A percentile compares a stretch with the other conserved stretches of the same genome.
phyloP scores from a whole-genome alignment of 2,329 filamentous ascomycete genomes.

The Colletotrichum echinochloae region DNA sequence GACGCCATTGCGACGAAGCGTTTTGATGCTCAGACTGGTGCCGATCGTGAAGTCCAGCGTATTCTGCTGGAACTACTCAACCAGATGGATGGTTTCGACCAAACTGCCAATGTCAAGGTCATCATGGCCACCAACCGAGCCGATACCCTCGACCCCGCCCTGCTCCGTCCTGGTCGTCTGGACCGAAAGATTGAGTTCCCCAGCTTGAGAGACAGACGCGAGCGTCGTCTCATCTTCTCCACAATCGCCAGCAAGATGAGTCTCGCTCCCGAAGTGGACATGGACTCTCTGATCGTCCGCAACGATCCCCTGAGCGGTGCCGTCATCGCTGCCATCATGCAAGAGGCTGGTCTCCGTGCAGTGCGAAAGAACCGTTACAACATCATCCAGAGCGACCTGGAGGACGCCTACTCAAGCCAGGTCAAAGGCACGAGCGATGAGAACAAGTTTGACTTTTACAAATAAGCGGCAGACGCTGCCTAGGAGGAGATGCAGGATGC shows the following conservation, averaged over 20 bases:
- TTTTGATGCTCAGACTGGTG: constrained; percentile 98
- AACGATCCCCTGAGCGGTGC: constrained; percentile 96
- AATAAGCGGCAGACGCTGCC: constrained; percentile 60
- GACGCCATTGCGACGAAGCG: constrained; percentile 99
- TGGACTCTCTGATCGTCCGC: constrained; percentile 94
- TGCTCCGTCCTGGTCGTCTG: constrained; percentile 92
- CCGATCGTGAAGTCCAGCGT: constrained; percentile 97
- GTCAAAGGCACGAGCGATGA: constrained; percentile 82
- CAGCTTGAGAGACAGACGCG: constrained; percentile 90
- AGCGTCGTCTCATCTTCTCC: constrained; percentile 94
- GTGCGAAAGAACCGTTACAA: constrained; percentile 99
- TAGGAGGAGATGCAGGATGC: constrained; percentile 26
- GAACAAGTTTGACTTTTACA: constrained; percentile 93
- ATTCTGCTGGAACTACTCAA: constrained; percentile 97
- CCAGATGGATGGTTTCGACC: constrained; percentile 99
- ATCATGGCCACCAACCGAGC: constrained; percentile 99
- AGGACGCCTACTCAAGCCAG: constrained; percentile 96
- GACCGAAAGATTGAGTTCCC: constrained; percentile 99
- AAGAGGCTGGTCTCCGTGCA: constrained; percentile 93
- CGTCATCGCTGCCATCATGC: constrained; percentile 98
- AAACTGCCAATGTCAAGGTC: constrained; percentile 98
- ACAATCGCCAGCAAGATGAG: constrained; percentile 99
- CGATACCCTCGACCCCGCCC: constrained; percentile 94
- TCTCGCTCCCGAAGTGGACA: constrained; percentile 92
- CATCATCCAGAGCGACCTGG: constrained; percentile 96